These are phyloP conservation scores for Xylaria polymorpha DNA, from an alignment of 2,329 filamentous ascomycete species.

Conservation along the genomic window DNA sequence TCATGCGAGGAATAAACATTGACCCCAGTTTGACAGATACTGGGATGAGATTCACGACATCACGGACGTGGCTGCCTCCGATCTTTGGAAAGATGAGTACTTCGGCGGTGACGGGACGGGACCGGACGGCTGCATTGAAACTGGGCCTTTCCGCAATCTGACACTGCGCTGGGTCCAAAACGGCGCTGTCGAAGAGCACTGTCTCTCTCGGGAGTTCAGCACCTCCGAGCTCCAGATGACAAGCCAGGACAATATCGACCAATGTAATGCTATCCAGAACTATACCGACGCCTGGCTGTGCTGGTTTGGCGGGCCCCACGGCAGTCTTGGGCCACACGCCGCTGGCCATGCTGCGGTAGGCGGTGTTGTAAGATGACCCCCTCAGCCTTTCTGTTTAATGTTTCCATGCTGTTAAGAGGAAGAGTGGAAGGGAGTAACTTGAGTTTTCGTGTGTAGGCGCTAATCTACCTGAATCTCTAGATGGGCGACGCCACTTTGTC, in stretches of 20 bases:
- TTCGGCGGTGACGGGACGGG: conserved; percentile 30
- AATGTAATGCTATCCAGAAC: conserved; percentile 19
- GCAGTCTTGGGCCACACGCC: conserved; percentile 19
- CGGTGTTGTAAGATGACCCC: conserved; percentile 19
- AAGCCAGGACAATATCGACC: conserved; percentile 25
- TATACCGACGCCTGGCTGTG: conserved; percentile 31
- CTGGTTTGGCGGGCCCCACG: conserved; percentile 20
- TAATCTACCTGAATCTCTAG: conserved; percentile 10
- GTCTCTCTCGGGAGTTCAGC: conserved; percentile 25
- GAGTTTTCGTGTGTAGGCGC: background rate
- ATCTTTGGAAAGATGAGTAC: conserved; percentile 20
- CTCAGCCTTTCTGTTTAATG: background rate
- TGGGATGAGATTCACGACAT: conserved; percentile 28
- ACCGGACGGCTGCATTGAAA: conserved; percentile 20
- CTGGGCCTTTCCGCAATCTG: conserved; percentile 25
- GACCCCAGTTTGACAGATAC: conserved; percentile 18
- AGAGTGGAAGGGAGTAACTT: background rate
- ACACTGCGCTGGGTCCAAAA: conserved; percentile 15
- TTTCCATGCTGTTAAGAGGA: background rate
- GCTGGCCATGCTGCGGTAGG: conserved; percentile 30
- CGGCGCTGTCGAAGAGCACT: conserved; percentile 8
- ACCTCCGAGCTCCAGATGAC: conserved; percentile 18
- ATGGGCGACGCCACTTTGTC: conserved; percentile 37
- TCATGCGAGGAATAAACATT: background rate
- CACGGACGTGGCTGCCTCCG: conserved; percentile 13